Conservation (phyloP, 176 grass and related monocot species). For the Phoenix dactylifera region DNA sequence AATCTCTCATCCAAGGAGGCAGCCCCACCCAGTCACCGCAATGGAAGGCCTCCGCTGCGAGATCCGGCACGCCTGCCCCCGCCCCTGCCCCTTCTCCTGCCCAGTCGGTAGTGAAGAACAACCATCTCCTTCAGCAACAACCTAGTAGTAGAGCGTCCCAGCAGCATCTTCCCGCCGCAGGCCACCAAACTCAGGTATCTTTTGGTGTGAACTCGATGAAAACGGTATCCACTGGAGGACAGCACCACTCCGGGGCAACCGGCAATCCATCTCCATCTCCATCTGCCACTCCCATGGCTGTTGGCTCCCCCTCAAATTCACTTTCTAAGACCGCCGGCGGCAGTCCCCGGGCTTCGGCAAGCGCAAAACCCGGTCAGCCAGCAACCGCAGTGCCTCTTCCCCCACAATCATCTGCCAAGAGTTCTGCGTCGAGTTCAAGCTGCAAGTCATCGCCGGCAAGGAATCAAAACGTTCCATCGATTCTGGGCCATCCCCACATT, state of each 20-base stretch:
- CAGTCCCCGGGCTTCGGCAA: conserved; percentile 53
- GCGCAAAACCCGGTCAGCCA: conserved; percentile 39
- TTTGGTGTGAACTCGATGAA: conserved; percentile 61
- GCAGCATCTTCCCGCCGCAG: conserved; percentile 33
- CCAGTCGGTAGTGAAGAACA: conserved; percentile 52
- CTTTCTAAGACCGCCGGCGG: conserved; percentile 68
- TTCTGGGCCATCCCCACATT: conserved; percentile 64
- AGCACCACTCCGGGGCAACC: conserved; percentile 20
- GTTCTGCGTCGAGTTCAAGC: conserved; percentile 38
- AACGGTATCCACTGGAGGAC: conserved; percentile 11
- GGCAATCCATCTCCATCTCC: conserved; percentile 51
- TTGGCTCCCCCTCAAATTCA: conserved; percentile 67
- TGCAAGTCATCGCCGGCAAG: conserved; percentile 33
- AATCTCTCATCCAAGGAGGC: conserved; percentile 40
- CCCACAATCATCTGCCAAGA: conserved; percentile 62
- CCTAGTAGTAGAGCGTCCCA: conserved; percentile 27
- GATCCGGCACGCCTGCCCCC: conserved; percentile 23
- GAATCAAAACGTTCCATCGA: conserved; percentile 58
- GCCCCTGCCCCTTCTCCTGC: conserved; percentile 23
- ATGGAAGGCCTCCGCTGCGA: conserved; percentile 46
- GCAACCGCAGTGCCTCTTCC: conserved; percentile 27
- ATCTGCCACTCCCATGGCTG: conserved; percentile 55
- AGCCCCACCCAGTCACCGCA: conserved; percentile 52
- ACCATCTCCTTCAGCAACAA: conserved; percentile 47
- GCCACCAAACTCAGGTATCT: conserved; percentile 62